Conservation (phyloP, 176 grass and related monocot genomes). For the Oryza coarctata region DNA sequence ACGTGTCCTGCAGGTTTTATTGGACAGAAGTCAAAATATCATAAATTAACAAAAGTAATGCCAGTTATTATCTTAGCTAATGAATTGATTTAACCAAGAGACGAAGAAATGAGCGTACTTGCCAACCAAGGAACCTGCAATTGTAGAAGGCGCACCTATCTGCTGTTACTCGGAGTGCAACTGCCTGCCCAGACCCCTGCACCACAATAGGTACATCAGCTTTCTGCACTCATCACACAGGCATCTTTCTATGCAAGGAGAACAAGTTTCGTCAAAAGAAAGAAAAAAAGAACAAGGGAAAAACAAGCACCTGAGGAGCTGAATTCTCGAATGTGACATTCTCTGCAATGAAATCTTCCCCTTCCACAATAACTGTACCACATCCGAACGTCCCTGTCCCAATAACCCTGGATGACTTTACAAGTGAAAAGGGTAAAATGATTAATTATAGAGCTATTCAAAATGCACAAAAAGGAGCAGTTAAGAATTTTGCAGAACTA, state of each 20-base stretch:
- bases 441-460: not conserved
- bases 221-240: conserved; percentile 10
- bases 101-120: conserved; percentile 40
- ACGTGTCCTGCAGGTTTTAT: conserved; percentile 66
- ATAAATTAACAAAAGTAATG: not conserved
- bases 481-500: not conserved
- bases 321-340: conserved; percentile 96
- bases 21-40: conserved; percentile 2
- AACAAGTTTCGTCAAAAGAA: not conserved
- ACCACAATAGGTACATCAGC: conserved; percentile 28
- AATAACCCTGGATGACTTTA: conserved; percentile 75
- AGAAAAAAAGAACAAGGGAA: conserved; percentile 6
- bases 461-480: not conserved
- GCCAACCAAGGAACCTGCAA: conserved; percentile 96
- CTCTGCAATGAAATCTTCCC: conserved; percentile 94
- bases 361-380: conserved; percentile 76
- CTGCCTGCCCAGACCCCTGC: conserved; percentile 92
- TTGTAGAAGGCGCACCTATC: conserved; percentile 93
- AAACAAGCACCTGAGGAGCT: conserved; percentile 67
- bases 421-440: not conserved
- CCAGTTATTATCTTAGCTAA: not conserved
- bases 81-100: conserved; percentile 4
- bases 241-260: not conserved
- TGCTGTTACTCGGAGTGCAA: conserved; percentile 80
- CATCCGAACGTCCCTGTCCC: conserved; percentile 94